Conservation (phyloP, 2,329 filamentous ascomycete genomes). For the Alternaria angustiovoidea region DNA sequence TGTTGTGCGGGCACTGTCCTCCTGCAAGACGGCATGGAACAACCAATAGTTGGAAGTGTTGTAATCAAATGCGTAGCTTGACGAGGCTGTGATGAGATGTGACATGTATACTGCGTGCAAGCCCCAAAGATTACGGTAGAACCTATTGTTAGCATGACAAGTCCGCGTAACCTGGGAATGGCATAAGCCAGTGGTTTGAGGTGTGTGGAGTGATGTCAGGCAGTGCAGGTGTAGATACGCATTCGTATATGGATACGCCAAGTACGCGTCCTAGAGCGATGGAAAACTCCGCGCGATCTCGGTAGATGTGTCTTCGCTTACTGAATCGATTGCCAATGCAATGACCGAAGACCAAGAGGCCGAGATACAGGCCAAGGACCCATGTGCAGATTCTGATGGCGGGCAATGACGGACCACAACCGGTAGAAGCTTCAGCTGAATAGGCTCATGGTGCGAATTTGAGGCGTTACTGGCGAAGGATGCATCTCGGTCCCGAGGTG, state of each 20-base stretch:
- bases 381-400: conserved; percentile 5
- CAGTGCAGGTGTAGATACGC: conserved; percentile 1
- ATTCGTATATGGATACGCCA: conserved; percentile 2
- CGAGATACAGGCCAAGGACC: conserved; percentile 2
- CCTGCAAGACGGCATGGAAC: background rate
- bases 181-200: conserved; percentile 1
- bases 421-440: background rate
- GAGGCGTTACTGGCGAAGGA: background rate
- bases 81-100: background rate
- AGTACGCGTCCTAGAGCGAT: background rate
- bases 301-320: background rate
- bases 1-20: background rate
- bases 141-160: background rate
- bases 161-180: background rate
- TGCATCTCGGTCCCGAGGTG: background rate
- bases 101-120: background rate
- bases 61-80: background rate
- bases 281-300: conserved; percentile 2
- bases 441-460: background rate
- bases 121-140: background rate
- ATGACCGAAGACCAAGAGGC: conserved; percentile 3
- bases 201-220: background rate
- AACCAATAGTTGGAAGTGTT: background rate
- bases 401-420: background rate
- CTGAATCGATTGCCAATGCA: background rate